Evolutionary conservation across 78 protist species (phyloP), one percentile per base, ranked within the genome.

Genomic region (Guillardia theta): DNA sequence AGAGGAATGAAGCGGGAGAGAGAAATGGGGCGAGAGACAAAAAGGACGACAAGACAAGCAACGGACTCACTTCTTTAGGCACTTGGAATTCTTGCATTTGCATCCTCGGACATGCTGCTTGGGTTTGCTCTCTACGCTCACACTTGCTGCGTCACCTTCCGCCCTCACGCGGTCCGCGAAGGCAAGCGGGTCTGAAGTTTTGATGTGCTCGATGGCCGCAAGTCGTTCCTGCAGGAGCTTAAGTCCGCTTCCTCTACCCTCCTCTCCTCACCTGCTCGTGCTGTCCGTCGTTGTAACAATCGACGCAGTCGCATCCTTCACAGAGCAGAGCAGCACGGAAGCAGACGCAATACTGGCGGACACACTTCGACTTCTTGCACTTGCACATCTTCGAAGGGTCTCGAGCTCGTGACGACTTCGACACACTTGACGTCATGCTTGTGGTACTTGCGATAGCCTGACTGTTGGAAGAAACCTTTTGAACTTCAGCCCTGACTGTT

Each of bases 281-380:
- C 90, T 80, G 39, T 19, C 90, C 90, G 48, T 80, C 90, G 90
- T 80, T 80, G 90, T 45, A 33, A 33, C 90, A 80, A 6, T 80
- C 90, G 50, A 19, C 45, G 50, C 90, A 80, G 44, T 80, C 90
- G 48, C 90, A 80, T 22, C 48, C 90, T 21, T 80, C 48, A 30
- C 90, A 80, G 53, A 80, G 90, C 53, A 44, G 9, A 36, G 58
- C 90, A 8, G 48, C 90, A 37, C 48, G 46, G 50, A 80, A 80
- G 50, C 90, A 80, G 6, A 44, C 90, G 90, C 90, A 80, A 33
- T 80, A 80, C 90, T 80, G 90, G 37, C 48, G 46, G 58, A 80
- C 53, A 43, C 90, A 80, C 50, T 80, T 39, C 37, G 44, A n/a
- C 90, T 80, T 80, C 90, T 80, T 80, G 50, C 90, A 80, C 46